Evolutionary conservation across 2,329 filamentous ascomycete genomes (phyloP), one percentile per base, ranked within the genome.

Genomic region (Rhynchosporium graminicola): DNA sequence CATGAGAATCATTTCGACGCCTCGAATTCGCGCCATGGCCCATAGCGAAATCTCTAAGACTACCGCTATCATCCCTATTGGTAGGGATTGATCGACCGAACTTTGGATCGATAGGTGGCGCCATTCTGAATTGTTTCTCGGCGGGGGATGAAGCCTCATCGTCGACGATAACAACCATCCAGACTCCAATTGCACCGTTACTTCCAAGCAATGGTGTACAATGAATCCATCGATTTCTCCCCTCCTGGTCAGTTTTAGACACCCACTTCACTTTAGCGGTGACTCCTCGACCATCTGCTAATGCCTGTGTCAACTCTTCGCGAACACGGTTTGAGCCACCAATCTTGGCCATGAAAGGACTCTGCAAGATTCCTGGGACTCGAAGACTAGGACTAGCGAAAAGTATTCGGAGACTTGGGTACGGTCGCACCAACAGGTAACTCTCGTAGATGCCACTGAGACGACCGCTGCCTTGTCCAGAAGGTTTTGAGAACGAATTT

Each of bases 181-280:
- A 92, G 0, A 91, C 88, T 15, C 90, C 90, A 0, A 92, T 84
- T 3, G 83, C 78, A 1, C 87, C 86, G 65, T 87, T 87, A 47
- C 81, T 80, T 2, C 88, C 88, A 3, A 90, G 75, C 3, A 92
- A 76, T 2, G 90, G 89, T 28, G 89, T 92, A 71, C 88, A 90
- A 73, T 92, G 89, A 46, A 92, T 88, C 89, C 89, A 92, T 48
- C 88, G 82, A 55, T 83, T 81, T 20, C 87, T 81, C 0, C 88
- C 89, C 20, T 78, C 75, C 0, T 59, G 42, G 40, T 81, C 79
- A 4, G 75, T 75, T 48, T 79, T 77, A 51, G 79, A 80, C 1
- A 90, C 76, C 90, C 89, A 93, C 58, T 84, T 83, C 13, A 93
- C 83, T 71, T 90, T 90, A 3, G 88, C 88, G 1, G 89, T 92